Conservation (phyloP, 371 early-diverging fungal genomes). For the Phascolomyces articulosus region DNA sequence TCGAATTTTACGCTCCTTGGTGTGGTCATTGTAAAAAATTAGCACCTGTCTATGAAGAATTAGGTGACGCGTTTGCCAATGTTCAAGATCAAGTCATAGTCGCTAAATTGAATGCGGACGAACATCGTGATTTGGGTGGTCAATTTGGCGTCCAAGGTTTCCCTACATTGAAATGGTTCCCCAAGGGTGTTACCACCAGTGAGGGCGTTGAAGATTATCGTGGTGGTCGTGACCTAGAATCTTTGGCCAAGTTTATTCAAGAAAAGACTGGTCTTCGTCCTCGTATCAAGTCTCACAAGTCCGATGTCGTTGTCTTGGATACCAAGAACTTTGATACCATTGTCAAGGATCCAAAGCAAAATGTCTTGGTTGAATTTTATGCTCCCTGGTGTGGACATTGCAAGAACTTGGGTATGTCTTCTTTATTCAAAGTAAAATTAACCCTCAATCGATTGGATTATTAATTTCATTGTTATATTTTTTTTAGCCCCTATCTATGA, state of each 20-base stretch:
- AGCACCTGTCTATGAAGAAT: slow-evolving; percentile 82
- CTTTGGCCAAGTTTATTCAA: slow-evolving; percentile 72
- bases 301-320: slow-evolving; percentile 67
- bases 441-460: too few relatives aligned
- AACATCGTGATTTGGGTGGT: slow-evolving; percentile 75
- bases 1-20: slow-evolving; percentile 96
- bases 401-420: slow-evolving; percentile 63
- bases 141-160: slow-evolving; percentile 80
- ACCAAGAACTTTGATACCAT: slow-evolving; percentile 68
- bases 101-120: slow-evolving; percentile 92
- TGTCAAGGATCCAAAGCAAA: slow-evolving; percentile 62
- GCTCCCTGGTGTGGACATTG: slow-evolving; percentile 91
- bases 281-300: slow-evolving; percentile 62
- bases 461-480: too few relatives aligned
- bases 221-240: slow-evolving; percentile 83
- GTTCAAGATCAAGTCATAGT: slow-evolving; percentile 77
- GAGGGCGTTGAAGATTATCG: slow-evolving; percentile 78
- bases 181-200: slow-evolving; percentile 65
- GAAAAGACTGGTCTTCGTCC: slow-evolving; percentile 78
- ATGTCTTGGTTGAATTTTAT: slow-evolving; percentile 83
- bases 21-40: slow-evolving; percentile 94
- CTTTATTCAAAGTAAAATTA: too few relatives aligned
- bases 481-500: slow-evolving; percentile 66
- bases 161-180: slow-evolving; percentile 95
- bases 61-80: slow-evolving; percentile 76